Percentiles rank a stretch among this genome's conserved stretches.
These are phyloP conservation scores for Lepidium campestre DNA, from an alignment of 441 rosid species.

Conservation along the genomic window DNA sequence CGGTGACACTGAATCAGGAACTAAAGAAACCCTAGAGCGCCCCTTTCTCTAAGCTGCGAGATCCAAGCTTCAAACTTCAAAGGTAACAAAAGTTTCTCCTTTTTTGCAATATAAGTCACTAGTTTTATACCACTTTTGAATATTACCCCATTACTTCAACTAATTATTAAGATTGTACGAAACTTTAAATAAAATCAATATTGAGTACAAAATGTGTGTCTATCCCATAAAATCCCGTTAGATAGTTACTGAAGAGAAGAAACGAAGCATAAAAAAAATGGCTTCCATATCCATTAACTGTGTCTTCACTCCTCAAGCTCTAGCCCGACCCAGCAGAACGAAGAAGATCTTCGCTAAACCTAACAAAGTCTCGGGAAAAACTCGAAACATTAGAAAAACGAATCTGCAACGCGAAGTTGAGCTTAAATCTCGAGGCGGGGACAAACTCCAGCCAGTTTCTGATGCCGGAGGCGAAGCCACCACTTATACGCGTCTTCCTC, in stretches of 20 bases:
- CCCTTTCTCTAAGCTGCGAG: constrained; percentile 10
- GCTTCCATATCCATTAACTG: constrained; percentile 38
- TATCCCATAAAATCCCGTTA: constrained; percentile 12
- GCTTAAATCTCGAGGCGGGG: constrained; percentile 33
- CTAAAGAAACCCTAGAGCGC: constrained; percentile 19
- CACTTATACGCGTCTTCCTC: constrained; percentile 81
- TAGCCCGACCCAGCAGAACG: constrained; percentile 37
- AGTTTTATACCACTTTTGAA: not conserved
- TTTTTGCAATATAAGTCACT: constrained; percentile 5
- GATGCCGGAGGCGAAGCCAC: constrained; percentile 61
- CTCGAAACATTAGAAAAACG: constrained; percentile 5
- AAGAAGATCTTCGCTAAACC: constrained; percentile 32
- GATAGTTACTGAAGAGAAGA: not conserved
- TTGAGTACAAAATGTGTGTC: not conserved
- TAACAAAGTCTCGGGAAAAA: constrained; percentile 8
- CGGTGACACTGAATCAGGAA: not conserved
- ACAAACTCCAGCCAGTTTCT: constrained; percentile 30
- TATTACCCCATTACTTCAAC: not conserved
- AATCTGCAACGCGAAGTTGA: constrained; percentile 33
- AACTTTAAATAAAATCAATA: not conserved
- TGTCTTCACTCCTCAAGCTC: constrained; percentile 44
- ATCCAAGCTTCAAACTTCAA: constrained; percentile 20
- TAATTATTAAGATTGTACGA: not conserved
- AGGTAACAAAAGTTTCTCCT: constrained; percentile 13
- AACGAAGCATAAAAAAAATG: constrained; percentile 8